phyloP scores from a whole-genome alignment of 768 basidiomycete species.

The Suillus clintonianus region DNA sequence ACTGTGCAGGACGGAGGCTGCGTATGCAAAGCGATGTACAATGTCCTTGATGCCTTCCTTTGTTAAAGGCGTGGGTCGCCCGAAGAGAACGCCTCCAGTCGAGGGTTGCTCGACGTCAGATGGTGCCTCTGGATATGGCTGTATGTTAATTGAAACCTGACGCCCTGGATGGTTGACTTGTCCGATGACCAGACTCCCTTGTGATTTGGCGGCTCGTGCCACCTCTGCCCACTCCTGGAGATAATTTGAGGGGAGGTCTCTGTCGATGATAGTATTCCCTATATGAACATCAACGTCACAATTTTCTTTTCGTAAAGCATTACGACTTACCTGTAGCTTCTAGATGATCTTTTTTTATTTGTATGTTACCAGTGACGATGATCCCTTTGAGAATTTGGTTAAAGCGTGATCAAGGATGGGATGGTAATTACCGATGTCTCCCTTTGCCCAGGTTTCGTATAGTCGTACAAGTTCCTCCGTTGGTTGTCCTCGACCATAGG shows the following conservation, averaged over 20 bases:
- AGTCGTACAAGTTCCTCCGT: slow-evolving; percentile 36
- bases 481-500: slow-evolving; percentile 29
- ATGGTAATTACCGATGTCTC: slow-evolving; percentile 26
- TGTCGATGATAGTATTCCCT: slow-evolving; percentile 36
- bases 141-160: slow-evolving; percentile 35
- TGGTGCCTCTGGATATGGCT: slow-evolving; percentile 35
- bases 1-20: slow-evolving; percentile 50
- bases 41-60: slow-evolving; percentile 52
- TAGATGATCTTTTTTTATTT: slow-evolving; percentile 35
- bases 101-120: slow-evolving; percentile 37
- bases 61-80: slow-evolving; percentile 40
- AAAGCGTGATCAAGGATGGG: not conserved
- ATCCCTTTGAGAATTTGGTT: slow-evolving; percentile 25
- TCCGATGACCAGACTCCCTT: slow-evolving; percentile 32
- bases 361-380: slow-evolving; percentile 34
- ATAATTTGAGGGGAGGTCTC: slow-evolving; percentile 25
- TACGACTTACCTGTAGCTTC: slow-evolving; percentile 32
- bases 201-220: slow-evolving; percentile 33
- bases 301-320: not conserved
- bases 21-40: slow-evolving; percentile 49
- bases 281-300: not conserved
- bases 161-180: slow-evolving; percentile 36
- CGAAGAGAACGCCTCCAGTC: slow-evolving; percentile 32
- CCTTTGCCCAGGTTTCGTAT: slow-evolving; percentile 35
- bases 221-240: slow-evolving; percentile 20